Percentiles rank a stretch among this genome's conserved stretches.
phyloP scores from a whole-genome alignment of 768 basidiomycete species.

The Tephrocybe rancida region DNA sequence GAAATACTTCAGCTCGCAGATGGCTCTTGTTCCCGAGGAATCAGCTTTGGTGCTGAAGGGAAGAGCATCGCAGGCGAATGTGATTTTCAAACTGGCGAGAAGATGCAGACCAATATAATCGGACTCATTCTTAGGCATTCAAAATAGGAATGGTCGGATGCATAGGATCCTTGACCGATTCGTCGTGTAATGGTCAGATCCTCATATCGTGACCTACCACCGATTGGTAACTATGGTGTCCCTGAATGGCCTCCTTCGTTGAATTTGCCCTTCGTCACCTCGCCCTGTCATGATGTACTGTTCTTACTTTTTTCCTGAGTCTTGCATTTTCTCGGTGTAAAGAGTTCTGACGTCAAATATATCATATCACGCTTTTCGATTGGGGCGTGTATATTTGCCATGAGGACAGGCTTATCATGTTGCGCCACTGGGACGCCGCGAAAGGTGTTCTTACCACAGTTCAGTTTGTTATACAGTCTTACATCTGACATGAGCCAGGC shows the following conservation, averaged over 20 bases:
- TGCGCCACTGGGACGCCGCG: too few relatives aligned
- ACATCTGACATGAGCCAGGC: too few relatives aligned
- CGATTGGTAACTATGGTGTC: conserved; percentile 97
- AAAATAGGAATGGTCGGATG: conserved; percentile 96
- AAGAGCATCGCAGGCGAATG: conserved; percentile 97
- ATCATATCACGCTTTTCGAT: too few relatives aligned
- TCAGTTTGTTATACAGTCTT: too few relatives aligned
- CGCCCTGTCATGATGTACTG: too few relatives aligned
- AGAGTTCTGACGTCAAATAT: too few relatives aligned
- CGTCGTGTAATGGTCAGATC: conserved; percentile 98
- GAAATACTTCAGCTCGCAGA: conserved; percentile 89
- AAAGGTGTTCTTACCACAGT: too few relatives aligned
- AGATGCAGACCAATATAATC: background rate
- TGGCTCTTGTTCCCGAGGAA: conserved; percentile 85
- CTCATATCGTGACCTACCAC: conserved; percentile 96
- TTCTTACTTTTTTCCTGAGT: too few relatives aligned
- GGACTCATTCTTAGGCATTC: conserved; percentile 11
- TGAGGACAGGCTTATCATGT: too few relatives aligned
- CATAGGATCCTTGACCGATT: conserved; percentile 96
- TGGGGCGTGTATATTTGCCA: too few relatives aligned
- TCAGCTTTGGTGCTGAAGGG: conserved; percentile 90
- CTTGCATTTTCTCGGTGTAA: too few relatives aligned
- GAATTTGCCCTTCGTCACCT: too few relatives aligned
- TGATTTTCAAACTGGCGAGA: conserved; percentile 97
- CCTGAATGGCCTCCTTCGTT: conserved; percentile 62